Evolutionary conservation across 164 flowering plant species (phyloP).

Genomic region (Magnolia officinalis): DNA sequence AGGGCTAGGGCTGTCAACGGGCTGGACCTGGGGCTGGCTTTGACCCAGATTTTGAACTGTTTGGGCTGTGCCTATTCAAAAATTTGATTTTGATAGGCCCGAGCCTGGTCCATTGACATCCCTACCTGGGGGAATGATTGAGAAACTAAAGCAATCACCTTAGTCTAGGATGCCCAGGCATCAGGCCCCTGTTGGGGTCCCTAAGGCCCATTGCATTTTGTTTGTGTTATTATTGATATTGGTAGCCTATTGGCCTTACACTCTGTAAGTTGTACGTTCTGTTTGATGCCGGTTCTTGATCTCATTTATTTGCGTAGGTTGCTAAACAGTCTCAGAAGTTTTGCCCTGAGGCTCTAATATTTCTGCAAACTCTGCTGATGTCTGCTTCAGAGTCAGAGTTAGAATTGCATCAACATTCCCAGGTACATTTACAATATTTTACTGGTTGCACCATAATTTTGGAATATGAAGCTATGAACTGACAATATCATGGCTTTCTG

Average conservation of each 20-base stretch:
- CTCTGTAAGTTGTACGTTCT: neutral
- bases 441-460: neutral
- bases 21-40: too few relatives aligned
- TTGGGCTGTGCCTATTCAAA: too few relatives aligned
- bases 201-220: neutral
- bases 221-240: neutral
- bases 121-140: too few relatives aligned
- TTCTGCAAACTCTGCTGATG: slow-evolving; percentile 54
- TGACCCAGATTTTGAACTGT: too few relatives aligned
- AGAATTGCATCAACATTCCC: slow-evolving; percentile 29
- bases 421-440: slow-evolving; percentile 32
- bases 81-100: too few relatives aligned
- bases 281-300: neutral
- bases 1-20: too few relatives aligned
- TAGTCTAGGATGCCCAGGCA: neutral
- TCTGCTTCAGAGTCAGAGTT: slow-evolving; percentile 43
- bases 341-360: slow-evolving; percentile 80
- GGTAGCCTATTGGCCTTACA: neutral
- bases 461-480: neutral
- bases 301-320: slow-evolving; percentile 38
- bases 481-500: neutral
- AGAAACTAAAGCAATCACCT: neutral
- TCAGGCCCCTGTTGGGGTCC: neutral
- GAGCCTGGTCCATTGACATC: too few relatives aligned
- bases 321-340: slow-evolving; percentile 70